Conservation (phyloP, 306 rosid species). For the Psophocarpus tetragonolobus region DNA sequence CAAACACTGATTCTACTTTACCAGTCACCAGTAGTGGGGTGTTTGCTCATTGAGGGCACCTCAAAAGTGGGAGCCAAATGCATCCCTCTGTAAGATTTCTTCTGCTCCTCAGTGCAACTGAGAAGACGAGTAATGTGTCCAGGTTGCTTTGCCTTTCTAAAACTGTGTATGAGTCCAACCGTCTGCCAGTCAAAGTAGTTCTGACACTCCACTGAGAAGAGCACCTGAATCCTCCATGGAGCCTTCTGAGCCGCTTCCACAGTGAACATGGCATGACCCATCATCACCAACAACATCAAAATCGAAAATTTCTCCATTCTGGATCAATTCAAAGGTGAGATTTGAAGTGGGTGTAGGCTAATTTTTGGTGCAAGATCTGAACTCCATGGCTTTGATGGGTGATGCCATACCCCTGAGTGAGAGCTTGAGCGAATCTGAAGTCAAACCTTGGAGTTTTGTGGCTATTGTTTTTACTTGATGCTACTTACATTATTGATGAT, state of each 20-base stretch:
- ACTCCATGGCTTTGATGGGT: conserved; percentile 30
- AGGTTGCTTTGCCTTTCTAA: conserved; percentile 36
- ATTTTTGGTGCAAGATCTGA: conserved; percentile 45
- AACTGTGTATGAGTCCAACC: conserved; percentile 38
- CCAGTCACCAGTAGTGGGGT: conserved; percentile 92
- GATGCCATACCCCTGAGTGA: not conserved
- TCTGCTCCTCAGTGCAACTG: conserved; percentile 42
- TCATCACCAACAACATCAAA: conserved; percentile 27
- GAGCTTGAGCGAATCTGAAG: not conserved
- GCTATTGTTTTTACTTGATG: not conserved
- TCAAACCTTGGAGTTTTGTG: conserved; percentile 8
- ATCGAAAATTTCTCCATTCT: conserved; percentile 42
- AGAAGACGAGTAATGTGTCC: conserved; percentile 41
- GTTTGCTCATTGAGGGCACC: conserved; percentile 89
- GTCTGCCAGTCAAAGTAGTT: conserved; percentile 44
- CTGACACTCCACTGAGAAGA: conserved; percentile 36
- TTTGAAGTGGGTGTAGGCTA: conserved; percentile 43
- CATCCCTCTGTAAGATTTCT: conserved; percentile 78
- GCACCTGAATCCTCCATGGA: conserved; percentile 45
- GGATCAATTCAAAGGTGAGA: conserved; percentile 38
- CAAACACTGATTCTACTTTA: conserved; percentile 12
- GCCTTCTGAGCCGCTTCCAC: conserved; percentile 49
- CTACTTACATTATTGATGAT: too few species aligned
- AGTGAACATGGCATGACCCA: conserved; percentile 27
- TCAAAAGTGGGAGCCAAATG: conserved; percentile 87